Conservation (phyloP, 768 basidiomycete species). For the Glaciozyma martinii region DNA sequence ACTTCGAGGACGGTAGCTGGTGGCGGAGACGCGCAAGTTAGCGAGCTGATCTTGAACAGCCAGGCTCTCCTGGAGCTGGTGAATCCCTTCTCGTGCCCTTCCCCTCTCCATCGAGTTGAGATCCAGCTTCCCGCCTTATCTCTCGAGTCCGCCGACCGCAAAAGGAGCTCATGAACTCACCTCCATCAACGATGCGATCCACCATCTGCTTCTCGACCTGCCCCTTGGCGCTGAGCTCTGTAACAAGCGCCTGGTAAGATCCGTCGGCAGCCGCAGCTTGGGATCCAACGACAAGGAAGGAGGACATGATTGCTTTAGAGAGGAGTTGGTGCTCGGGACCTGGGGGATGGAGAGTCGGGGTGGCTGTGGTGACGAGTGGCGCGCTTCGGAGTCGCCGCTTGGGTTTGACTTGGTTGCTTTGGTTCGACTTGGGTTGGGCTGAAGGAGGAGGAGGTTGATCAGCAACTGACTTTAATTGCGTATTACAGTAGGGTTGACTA, state of each 20-base stretch:
- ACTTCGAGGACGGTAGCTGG: conserved; percentile 29
- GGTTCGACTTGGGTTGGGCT: no score
- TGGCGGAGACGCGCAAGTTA: background rate
- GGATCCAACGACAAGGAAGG: conserved; percentile 65
- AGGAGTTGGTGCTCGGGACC: no score
- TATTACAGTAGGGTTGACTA: no score
- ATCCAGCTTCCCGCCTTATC: no score
- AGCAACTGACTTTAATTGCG: no score
- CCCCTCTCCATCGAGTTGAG: no score
- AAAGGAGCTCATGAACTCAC: conserved; percentile 43
- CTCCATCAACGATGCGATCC: conserved; percentile 71
- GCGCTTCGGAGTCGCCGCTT: no score
- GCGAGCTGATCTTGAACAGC: background rate
- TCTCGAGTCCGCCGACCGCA: no score
- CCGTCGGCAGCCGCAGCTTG: conserved; percentile 69
- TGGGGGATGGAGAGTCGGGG: no score
- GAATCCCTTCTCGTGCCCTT: background rate
- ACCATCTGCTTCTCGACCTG: conserved; percentile 69
- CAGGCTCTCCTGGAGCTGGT: background rate
- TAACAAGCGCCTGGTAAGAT: conserved; percentile 61
- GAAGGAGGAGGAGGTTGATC: no score
- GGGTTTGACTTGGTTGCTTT: no score
- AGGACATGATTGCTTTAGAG: conserved; percentile 39
- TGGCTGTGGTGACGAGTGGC: no score
- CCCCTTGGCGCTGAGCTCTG: conserved; percentile 48